These are phyloP conservation scores for Kregervanrija pseudodelftensis DNA, from an alignment of 805 yeast genomes.

Conservation along the genomic window DNA sequence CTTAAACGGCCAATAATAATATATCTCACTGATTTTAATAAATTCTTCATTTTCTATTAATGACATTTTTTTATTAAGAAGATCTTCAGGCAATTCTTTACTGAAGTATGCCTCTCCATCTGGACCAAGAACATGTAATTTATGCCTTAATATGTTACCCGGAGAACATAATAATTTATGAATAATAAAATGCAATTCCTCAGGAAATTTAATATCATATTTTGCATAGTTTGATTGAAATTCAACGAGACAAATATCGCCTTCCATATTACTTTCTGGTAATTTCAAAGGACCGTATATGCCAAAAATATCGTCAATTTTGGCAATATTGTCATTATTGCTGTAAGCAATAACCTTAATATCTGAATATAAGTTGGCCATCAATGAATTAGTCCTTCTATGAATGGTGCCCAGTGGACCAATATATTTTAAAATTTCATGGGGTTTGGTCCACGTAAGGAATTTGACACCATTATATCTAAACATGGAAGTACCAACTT, in stretches of 20 bases:
- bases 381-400: slow-evolving; percentile 58
- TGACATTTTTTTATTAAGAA: slow-evolving; percentile 39
- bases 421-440: slow-evolving; percentile 54
- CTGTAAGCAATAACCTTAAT: slow-evolving; percentile 47
- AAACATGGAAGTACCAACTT: slow-evolving; percentile 22
- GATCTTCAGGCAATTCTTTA: slow-evolving; percentile 26
- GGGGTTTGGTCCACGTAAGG: slow-evolving; percentile 59
- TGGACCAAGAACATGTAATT: slow-evolving; percentile 60
- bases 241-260: slow-evolving; percentile 25
- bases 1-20: slow-evolving; percentile 79
- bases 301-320: slow-evolving; percentile 10
- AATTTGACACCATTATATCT: slow-evolving; percentile 55
- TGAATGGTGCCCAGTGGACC: slow-evolving; percentile 44
- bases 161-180: slow-evolving; percentile 48
- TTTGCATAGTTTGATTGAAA: slow-evolving; percentile 24
- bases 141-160: slow-evolving; percentile 34
- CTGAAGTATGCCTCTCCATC: slow-evolving; percentile 60
- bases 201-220: slow-evolving; percentile 32
- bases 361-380: slow-evolving; percentile 58
- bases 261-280: slow-evolving; percentile 13
- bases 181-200: slow-evolving; percentile 61
- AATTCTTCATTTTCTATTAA: slow-evolving; percentile 53
- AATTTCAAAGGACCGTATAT: slow-evolving; percentile 16
- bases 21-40: slow-evolving; percentile 40
- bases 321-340: slow-evolving; percentile 9